Evolutionary conservation across 1,284 basidiomycete species (phyloP), one percentile per base, ranked within the genome.

Genomic region (Sanghuangporus sanghuang): DNA sequence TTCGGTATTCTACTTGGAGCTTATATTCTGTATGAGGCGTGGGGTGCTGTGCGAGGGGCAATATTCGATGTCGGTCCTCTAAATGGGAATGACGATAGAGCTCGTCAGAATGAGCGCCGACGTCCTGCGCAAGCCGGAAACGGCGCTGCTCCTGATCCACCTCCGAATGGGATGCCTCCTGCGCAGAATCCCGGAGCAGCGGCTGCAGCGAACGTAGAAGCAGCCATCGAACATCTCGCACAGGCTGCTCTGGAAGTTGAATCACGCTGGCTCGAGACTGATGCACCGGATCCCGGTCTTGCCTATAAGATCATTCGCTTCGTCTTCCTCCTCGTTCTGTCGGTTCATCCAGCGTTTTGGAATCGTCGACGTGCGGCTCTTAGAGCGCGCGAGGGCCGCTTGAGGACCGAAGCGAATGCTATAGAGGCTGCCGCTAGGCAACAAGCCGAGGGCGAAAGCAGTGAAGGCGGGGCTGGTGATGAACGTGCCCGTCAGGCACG

Each of bases 1-100:
- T 83, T 92, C 64, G 85, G 85, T 23, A 66, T 89, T 27, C 73
- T 90, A 57, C 79, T 93, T 39, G 75, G 86, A 21, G 81, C 77
- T 4, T 92, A 88, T 87, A 82, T 90, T 69, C 64, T 87, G 14
- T 93, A 90, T 71, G 90, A 92, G 73, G 84, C 89, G 27, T 91
- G 87, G 86, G 82, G 81, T 60, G 85, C 86, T n/a, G 79, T 91
- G 65, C 79, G 86, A 46, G 77, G 83, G 59, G 80, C 79, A 48
- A 67, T 87, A 36, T 70, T 78, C 27, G 78, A 82, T 78, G 44
- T 48, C 21, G 52, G 40, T 16, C 48, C 42, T 11, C 23, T 36
- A n/a, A 44, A 52, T 44, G 54, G 60, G 14, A 59, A 62, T 27
- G 60, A 49, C 42, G 63, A 21, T 52, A 49, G 54, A 44, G 60